These are phyloP conservation scores for Meira miltonrushii DNA, from an alignment of 1,284 basidiomycete genomes.

Conservation along the genomic window DNA sequence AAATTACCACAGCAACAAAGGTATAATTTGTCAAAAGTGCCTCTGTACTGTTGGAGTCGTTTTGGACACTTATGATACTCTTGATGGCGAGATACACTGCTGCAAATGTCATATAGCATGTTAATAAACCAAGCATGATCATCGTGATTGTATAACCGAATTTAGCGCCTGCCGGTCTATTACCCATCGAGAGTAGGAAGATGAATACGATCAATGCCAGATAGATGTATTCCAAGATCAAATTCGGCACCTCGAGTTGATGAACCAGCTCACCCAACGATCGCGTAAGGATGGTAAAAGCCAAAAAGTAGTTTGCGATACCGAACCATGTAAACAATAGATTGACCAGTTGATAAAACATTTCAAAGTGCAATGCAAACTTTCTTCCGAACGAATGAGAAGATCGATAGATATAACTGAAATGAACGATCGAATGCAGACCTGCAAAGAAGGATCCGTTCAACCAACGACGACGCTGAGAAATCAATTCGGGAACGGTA, in stretches of 20 bases:
- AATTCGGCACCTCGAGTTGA: conserved; percentile 38
- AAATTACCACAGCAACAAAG: conserved; percentile 49
- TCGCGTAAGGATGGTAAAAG: conserved; percentile 44
- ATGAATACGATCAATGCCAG: conserved; percentile 50
- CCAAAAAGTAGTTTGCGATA: conserved; percentile 39
- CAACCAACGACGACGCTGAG: conserved; percentile 46
- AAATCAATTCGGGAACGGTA: conserved; percentile 43
- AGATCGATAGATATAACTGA: conserved; percentile 50
- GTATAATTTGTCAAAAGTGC: conserved; percentile 30
- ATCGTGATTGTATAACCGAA: conserved; percentile 43
- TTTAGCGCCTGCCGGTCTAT: conserved; percentile 46
- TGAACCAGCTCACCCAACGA: conserved; percentile 33
- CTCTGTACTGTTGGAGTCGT: conserved; percentile 18
- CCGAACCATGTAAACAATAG: conserved; percentile 55
- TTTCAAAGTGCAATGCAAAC: conserved; percentile 45
- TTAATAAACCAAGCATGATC: conserved; percentile 46
- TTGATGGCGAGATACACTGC: conserved; percentile 41
- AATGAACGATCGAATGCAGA: conserved; percentile 51
- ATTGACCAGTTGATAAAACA: conserved; percentile 47
- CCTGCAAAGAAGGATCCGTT: conserved; percentile 51
- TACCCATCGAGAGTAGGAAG: conserved; percentile 50
- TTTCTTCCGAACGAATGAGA: conserved; percentile 44
- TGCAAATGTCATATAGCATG: conserved; percentile 45
- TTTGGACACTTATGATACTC: conserved; percentile 30
- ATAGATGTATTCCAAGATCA: conserved; percentile 48